phyloP scores from a whole-genome alignment of 2,329 filamentous ascomycete genomes.

The Xylaria sp. region DNA sequence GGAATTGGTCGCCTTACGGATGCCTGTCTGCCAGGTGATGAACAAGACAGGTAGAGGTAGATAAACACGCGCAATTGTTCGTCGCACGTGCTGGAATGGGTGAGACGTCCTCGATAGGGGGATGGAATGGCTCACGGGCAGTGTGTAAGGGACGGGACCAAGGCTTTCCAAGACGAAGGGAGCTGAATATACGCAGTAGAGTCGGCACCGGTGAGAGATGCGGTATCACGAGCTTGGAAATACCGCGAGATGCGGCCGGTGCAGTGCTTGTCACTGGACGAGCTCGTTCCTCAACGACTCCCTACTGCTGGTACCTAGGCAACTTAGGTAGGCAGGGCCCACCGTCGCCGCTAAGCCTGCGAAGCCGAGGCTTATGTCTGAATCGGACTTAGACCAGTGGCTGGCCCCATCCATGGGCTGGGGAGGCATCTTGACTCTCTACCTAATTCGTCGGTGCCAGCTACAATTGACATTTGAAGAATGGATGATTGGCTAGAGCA shows the following conservation, averaged over 20 bases:
- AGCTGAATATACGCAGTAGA: not conserved
- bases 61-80: not conserved
- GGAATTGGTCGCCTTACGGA: not conserved
- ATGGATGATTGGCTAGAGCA: conserved; percentile 21
- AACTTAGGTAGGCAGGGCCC: conserved; percentile 14
- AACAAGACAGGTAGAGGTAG: not conserved
- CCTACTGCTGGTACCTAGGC: not conserved
- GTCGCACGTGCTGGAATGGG: not conserved
- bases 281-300: not conserved
- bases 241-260: not conserved
- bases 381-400: conserved; percentile 22
- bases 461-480: conserved; percentile 16
- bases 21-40: not conserved
- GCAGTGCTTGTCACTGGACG: not conserved
- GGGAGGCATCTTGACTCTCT: conserved; percentile 23
- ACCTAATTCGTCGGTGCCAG: conserved; percentile 14
- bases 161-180: not conserved
- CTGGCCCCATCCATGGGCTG: conserved; percentile 17
- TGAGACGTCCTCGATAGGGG: not conserved
- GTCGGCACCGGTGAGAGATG: no score
- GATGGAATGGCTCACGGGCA: not conserved
- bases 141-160: not conserved
- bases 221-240: not conserved
- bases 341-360: conserved; percentile 22
- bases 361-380: conserved; percentile 33